Evolutionary conservation across 2,329 filamentous ascomycete genomes (phyloP), one percentile per base, ranked within the genome.

Genomic region (Colletotrichum sp.): DNA sequence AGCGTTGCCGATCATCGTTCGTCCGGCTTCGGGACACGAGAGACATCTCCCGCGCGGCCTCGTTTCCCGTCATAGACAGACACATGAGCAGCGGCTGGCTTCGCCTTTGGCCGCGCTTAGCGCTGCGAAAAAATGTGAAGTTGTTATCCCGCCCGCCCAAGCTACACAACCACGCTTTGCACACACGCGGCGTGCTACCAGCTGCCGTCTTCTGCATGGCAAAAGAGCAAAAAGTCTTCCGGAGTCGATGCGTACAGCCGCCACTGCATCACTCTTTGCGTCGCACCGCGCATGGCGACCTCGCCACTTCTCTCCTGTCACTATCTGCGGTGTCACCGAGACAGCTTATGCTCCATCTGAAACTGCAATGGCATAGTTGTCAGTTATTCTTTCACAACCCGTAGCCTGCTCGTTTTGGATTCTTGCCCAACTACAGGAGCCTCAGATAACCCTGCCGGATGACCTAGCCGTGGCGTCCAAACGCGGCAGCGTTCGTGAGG

Each of bases 241-340:
- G 82, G 82, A 82, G 81, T 82, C 82, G 78, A 81, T 82, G 83
- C 82, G 81, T 77, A 82, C 80, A 83, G 78, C 83, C 82, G 82
- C 68, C 75, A 64, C 73, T 52, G 67, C 70, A 69, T 79, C 78
- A 78, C 57, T 43, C 79, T 77, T 76, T 70, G 78, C 77, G 80
- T 80, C 75, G 71, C 78, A 80, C 80, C 71, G 28, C 66, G 70
- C 70, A 76, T 74, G 74, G 67, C 72, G 66, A 77, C 63, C 70
- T 76, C 68, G 72, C 77, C 74, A 68, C 76, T 71, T 75, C 60
- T 80, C 77, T 77, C 81, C 81, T 83, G 81, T 82, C 81, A 82
- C 81, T 80, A 80, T 76, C 78, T 82, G 80, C 78, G 75, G 83
- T 85, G 78, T 77, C 74, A 84, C 82, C 71, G 66, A 79, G 79